These are phyloP conservation scores for Moricandia arvensis DNA, from an alignment of 345 rosid genomes.

Conservation along the genomic window DNA sequence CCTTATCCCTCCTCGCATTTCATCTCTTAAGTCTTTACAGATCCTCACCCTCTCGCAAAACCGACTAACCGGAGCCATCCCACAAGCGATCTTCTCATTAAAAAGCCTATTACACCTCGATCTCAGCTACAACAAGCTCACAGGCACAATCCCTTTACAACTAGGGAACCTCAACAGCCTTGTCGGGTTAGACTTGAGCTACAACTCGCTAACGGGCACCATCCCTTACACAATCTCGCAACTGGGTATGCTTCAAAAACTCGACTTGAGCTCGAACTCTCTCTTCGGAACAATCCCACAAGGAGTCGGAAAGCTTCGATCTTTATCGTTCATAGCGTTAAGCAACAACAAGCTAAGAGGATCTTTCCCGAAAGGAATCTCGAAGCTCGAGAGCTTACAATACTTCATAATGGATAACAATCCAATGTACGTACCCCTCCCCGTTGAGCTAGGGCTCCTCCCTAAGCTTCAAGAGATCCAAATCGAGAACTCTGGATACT, in stretches of 20 bases:
- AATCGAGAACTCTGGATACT: conserved; percentile 72
- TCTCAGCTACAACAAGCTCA: conserved; percentile 68
- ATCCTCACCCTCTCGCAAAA: conserved; percentile 84
- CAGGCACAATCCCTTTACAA: conserved; percentile 59
- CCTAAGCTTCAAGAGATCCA: conserved; percentile 72
- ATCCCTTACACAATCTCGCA: conserved; percentile 66
- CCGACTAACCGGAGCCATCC: conserved; percentile 60
- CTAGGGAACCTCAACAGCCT: conserved; percentile 63
- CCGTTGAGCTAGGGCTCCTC: conserved; percentile 55
- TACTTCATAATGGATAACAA: conserved; percentile 88
- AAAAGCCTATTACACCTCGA: conserved; percentile 63
- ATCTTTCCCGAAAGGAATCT: conserved; percentile 53
- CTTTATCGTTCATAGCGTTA: conserved; percentile 65
- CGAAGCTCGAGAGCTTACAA: conserved; percentile 60
- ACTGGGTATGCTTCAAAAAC: conserved; percentile 73
- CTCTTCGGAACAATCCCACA: conserved; percentile 60
- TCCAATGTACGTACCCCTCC: conserved; percentile 64
- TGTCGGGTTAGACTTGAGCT: conserved; percentile 75
- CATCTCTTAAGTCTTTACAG: conserved; percentile 58
- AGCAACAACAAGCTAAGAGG: conserved; percentile 72
- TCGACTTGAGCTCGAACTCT: conserved; percentile 76
- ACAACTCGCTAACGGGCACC: conserved; percentile 54
- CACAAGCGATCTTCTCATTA: conserved; percentile 45
- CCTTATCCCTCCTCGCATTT: conserved; percentile 62
- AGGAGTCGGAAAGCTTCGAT: conserved; percentile 51